Percentiles rank a stretch among this genome's conserved stretches.
Evolutionary conservation across 768 basidiomycete genomes (phyloP).

Genomic region (Cystofilobasidium capitatum): DNA sequence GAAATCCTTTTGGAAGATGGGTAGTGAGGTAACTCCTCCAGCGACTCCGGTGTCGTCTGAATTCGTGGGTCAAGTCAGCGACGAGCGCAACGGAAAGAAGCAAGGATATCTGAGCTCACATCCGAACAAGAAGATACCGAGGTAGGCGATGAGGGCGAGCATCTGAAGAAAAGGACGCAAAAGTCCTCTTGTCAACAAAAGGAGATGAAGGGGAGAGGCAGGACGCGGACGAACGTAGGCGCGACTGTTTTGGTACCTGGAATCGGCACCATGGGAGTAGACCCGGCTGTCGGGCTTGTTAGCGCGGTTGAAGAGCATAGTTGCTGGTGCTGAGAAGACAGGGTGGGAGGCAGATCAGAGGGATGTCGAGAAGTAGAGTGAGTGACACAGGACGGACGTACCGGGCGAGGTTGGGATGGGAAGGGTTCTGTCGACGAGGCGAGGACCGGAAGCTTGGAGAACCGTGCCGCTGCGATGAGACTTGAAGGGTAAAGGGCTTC

Average conservation of each 20-base stretch:
- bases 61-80: no score
- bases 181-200: no score
- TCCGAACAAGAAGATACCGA: constrained; percentile 73
- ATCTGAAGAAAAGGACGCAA: no score
- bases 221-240: background rate
- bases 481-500: no score
- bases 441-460: no score
- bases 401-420: no score
- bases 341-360: no score
- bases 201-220: background rate
- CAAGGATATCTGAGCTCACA: constrained; percentile 38
- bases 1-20: constrained; percentile 46
- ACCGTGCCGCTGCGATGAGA: no score
- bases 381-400: no score
- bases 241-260: constrained; percentile 9
- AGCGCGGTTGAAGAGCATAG: background rate
- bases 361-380: no score
- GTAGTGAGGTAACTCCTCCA: constrained; percentile 47
- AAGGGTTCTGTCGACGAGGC: background rate
- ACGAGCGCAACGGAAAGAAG: constrained; percentile 33
- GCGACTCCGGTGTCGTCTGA: constrained; percentile 49
- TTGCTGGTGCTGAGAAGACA: background rate
- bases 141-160: constrained; percentile 63
- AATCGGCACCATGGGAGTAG: constrained; percentile 10
- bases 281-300: constrained; percentile 8